phyloP scores from a whole-genome alignment of 192 early-diverging fungal species.

The Neocallimastix lanati region DNA sequence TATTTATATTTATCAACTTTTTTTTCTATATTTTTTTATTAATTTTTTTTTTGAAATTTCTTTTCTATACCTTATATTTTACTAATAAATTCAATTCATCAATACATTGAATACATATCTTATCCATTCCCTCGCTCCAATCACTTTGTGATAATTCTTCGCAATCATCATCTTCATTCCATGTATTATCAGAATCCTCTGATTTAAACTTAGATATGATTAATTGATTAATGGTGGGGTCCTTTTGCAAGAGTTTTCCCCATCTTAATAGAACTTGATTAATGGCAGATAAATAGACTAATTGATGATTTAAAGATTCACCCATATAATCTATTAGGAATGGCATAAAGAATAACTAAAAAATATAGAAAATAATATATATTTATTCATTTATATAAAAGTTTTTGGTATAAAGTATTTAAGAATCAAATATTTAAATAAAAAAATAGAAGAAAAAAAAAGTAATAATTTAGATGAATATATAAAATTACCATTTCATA shows the following conservation, averaged over 20 bases:
- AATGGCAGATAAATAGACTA: background rate
- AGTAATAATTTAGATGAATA: too few species aligned
- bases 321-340: background rate
- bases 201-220: background rate
- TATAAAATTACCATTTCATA: background rate
- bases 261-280: background rate
- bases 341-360: background rate
- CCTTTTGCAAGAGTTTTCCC: background rate
- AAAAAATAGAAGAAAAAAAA: too few species aligned
- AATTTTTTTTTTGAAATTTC: background rate
- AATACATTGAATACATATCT: background rate
- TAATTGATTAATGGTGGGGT: background rate
- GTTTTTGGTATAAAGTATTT: too few species aligned
- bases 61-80: background rate
- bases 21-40: too few species aligned
- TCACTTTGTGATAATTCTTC: background rate
- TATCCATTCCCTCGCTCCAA: background rate
- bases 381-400: too few species aligned
- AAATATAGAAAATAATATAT: too few species aligned
- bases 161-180: background rate
- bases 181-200: background rate
- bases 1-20: too few species aligned
- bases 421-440: too few species aligned
- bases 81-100: background rate
- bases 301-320: background rate